These are phyloP conservation scores for Podaxis mareebaensis DNA, from an alignment of 768 basidiomycete species.

Conservation along the genomic window DNA sequence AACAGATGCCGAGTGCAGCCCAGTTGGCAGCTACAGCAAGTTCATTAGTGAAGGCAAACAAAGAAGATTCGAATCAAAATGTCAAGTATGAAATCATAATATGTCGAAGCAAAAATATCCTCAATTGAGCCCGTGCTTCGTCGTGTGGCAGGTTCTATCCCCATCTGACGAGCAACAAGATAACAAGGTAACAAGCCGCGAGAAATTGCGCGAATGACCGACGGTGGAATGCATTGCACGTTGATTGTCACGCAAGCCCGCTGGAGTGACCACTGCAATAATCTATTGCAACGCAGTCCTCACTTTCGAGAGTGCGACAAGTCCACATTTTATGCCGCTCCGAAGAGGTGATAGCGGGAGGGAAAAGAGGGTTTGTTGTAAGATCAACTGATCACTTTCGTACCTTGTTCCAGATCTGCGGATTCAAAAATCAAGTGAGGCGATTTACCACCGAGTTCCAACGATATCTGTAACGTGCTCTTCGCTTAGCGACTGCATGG, in stretches of 20 bases:
- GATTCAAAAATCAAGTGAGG: conserved; percentile 88
- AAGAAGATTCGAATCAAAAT: not conserved
- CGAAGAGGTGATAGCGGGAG: not conserved
- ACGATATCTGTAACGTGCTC: conserved; percentile 58
- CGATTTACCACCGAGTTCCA: conserved; percentile 94
- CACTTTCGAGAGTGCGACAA: not conserved
- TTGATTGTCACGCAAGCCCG: not conserved
- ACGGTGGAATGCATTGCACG: not conserved
- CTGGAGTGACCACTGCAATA: not conserved
- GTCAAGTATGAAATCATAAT: not conserved
- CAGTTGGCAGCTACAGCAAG: conserved; percentile 68
- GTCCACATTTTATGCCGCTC: not conserved
- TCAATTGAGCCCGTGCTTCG: not conserved
- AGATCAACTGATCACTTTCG: conserved; percentile 17
- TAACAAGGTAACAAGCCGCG: too few relatives aligned
- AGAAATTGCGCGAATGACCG: not conserved
- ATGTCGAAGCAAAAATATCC: conserved; percentile 7
- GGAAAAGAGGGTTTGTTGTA: not conserved
- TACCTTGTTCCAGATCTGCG: conserved; percentile 87
- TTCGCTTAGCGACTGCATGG: conserved; percentile 7
- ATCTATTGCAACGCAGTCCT: not conserved
- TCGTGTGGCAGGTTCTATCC: not conserved
- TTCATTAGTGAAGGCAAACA: conserved; percentile 5
- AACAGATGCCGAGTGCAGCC: conserved; percentile 84
- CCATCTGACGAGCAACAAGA: not conserved